Percentiles rank a stretch among this genome's conserved stretches.
Evolutionary conservation across 192 early-diverging fungal genomes (phyloP).

Genomic region (Linnemannia hyalina): DNA sequence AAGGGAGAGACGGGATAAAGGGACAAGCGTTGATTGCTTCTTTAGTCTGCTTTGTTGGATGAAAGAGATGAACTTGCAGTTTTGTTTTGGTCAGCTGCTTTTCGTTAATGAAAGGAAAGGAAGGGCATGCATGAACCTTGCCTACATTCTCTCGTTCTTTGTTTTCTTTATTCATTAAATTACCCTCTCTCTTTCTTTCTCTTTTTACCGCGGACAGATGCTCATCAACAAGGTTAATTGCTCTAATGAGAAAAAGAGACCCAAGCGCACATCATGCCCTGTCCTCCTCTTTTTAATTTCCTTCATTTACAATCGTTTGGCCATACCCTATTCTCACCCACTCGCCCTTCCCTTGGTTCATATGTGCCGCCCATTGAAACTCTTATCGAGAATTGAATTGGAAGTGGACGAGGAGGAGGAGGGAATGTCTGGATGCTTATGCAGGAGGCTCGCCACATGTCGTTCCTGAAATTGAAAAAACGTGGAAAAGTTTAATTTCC

Average conservation of each 20-base stretch:
- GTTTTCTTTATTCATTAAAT: too few species aligned
- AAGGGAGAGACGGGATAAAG: background rate
- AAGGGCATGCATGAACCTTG: too few species aligned
- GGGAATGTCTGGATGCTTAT: background rate
- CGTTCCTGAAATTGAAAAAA: background rate
- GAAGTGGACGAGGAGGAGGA: too few species aligned
- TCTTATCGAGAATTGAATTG: too few species aligned
- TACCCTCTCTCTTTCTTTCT: background rate
- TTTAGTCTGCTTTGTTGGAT: background rate
- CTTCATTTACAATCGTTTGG: background rate
- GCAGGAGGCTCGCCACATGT: background rate
- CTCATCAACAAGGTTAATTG: slow-evolving; percentile 3
- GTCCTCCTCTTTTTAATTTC: background rate
- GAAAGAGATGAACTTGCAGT: too few species aligned
- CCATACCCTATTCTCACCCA: too few species aligned
- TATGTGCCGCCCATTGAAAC: too few species aligned
- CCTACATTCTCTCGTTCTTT: too few species aligned
- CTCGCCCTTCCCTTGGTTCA: too few species aligned
- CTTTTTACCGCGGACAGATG: background rate
- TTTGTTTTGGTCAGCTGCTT: too few species aligned
- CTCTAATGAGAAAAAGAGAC: background rate
- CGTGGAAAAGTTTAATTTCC: background rate
- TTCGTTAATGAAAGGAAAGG: too few species aligned
- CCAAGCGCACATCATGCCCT: background rate
- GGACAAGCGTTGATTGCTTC: background rate